Base-by-base conservation (phyloP, 139 green algal species). In the Coccomyxa sp. region DNA sequence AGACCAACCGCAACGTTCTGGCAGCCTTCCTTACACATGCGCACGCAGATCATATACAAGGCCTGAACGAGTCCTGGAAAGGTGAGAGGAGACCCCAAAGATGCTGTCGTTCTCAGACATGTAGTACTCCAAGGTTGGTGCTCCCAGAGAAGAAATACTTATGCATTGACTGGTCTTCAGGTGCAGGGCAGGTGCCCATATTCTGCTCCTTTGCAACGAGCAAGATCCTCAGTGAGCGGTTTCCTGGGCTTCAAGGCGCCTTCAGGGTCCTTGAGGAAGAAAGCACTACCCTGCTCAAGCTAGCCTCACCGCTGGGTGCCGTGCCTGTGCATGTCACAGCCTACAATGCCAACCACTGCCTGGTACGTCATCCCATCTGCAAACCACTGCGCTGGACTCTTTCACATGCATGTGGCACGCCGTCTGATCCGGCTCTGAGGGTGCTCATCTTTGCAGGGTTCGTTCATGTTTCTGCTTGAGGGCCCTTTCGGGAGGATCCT, bases 21-120 rank as follows among this genome's bases (percentile, higher is more conserved):
- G 22, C 27, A 18, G 50, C 50, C 81, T 85, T 88, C 74, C 64
- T 85, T 16, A 85, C 84, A 24, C 84, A 88, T 55, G 58, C 77
- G 78, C 84, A 88, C 68, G 36, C 55, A 6, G 84, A 88, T 64
- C 84, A 88, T 41, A 73, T 76, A 14, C 44, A 77, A 9, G 81
- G 81, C 29, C 58, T 88, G 10, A 71, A 36, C 29, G 38, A 75
- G 33, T 33, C 33, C 34, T 88, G 83, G 83, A 36, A 0, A 12
- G 70, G 76, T 31, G n/a, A n/a, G n/a, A 64, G 27, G 50, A 64
- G 18, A 64, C 18, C 50, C 27, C 18, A 64, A 64, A 6, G 5
- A 22, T 31, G 4, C 22, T 31, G 50, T 64, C 18, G 50, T n/a
- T n/a, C n/a, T n/a, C n/a, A n/a, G n/a, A n/a, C n/a, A 64, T 31